Conservation (phyloP, 495 filamentous ascomycete genomes). For the Cairneyella variabilis region DNA sequence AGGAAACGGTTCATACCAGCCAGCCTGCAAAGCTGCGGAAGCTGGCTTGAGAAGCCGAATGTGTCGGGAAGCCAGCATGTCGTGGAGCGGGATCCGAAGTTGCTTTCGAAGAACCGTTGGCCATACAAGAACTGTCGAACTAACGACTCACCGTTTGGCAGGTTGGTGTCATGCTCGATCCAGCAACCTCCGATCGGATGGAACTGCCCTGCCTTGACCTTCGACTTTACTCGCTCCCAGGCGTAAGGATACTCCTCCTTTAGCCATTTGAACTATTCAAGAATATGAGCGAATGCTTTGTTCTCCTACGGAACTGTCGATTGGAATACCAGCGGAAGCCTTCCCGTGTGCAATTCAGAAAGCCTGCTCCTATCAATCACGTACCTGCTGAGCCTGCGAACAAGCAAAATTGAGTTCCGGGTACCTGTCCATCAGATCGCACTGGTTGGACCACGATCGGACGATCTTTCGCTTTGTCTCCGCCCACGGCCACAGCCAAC, state of each 20-base stretch:
- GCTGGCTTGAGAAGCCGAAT: conserved; percentile 73
- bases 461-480: conserved; percentile 79
- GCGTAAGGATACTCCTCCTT: conserved; percentile 65
- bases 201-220: conserved; percentile 70
- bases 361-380: neutral
- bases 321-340: too few relatives aligned
- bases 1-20: conserved; percentile 77
- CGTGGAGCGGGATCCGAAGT: conserved; percentile 64
- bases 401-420: conserved; percentile 70
- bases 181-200: conserved; percentile 76
- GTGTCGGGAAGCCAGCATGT: conserved; percentile 80
- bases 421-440: conserved; percentile 70
- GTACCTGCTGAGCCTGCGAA: conserved; percentile 65
- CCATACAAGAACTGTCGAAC: conserved; percentile 72
- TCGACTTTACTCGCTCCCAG: conserved; percentile 69
- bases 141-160: conserved; percentile 72
- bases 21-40: conserved; percentile 68
- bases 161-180: conserved; percentile 81
- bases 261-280: conserved; percentile 63
- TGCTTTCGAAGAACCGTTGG: conserved; percentile 71
- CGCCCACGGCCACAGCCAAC: conserved; percentile 79
- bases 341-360: too few relatives aligned
- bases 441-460: conserved; percentile 74
- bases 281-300: neutral
- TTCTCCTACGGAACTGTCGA: too few relatives aligned